Evolutionary conservation across 257 asterid species (phyloP).

Genomic region (Cruciata laevipes): DNA sequence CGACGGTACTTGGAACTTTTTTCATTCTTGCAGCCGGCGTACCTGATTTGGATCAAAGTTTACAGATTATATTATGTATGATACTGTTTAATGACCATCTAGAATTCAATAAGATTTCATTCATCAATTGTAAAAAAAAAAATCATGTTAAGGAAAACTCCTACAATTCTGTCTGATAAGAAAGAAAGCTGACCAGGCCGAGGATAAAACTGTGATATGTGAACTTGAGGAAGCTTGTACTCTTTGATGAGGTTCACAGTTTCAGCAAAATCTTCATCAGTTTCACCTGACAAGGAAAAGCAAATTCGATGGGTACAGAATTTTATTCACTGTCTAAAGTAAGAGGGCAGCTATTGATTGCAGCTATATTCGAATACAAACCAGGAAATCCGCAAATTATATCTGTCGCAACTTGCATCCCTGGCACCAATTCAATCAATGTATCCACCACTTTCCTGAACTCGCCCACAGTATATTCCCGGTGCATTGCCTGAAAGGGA

Average conservation of each 20-base stretch:
- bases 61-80: not conserved
- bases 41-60: constrained; percentile 30
- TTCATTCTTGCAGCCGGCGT: constrained; percentile 94
- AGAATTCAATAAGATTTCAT: not conserved
- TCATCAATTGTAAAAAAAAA: not conserved
- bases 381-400: constrained; percentile 98
- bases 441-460: constrained; percentile 80
- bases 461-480: constrained; percentile 78
- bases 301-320: not conserved
- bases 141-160: not conserved
- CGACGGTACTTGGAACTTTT: constrained; percentile 80
- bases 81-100: not conserved
- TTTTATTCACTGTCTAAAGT: not conserved
- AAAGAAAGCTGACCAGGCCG: constrained; percentile 47
- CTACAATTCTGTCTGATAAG: not conserved
- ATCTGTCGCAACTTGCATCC: constrained; percentile 98
- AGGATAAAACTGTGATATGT: constrained; percentile 90
- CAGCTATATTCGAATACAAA: constrained; percentile 30
- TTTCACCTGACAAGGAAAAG: constrained; percentile 60
- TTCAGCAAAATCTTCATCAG: constrained; percentile 78
- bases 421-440: constrained; percentile 78
- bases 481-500: constrained; percentile 73
- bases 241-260: constrained; percentile 73
- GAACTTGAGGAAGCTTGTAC: constrained; percentile 83
- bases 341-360: not conserved